These are phyloP conservation scores for Cladosporium sphaerospermum DNA, from an alignment of 2,329 filamentous ascomycete species.

Conservation along the genomic window DNA sequence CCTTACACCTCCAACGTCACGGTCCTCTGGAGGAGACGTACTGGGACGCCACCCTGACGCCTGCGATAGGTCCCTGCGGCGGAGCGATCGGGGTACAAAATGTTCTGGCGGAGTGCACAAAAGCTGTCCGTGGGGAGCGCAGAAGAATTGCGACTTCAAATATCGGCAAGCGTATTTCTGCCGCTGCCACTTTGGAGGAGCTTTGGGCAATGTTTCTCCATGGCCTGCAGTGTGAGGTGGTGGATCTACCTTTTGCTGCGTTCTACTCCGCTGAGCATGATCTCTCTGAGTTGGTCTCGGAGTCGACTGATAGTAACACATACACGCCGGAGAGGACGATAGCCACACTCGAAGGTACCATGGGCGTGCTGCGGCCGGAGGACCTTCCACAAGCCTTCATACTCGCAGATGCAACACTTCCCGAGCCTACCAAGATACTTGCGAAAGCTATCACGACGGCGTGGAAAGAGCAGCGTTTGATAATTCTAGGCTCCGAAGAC, in stretches of 20 bases:
- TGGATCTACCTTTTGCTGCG: slow-evolving; percentile 7
- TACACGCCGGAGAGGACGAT: slow-evolving; percentile 13
- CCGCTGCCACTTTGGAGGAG: background rate
- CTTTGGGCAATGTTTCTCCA: slow-evolving; percentile 9
- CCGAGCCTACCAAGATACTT: slow-evolving; percentile 11
- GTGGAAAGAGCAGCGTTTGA: slow-evolving; percentile 25
- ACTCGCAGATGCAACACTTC: slow-evolving; percentile 11
- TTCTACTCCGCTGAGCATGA: slow-evolving; percentile 18
- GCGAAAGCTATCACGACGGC: slow-evolving; percentile 28
- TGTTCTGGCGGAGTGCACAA: slow-evolving; percentile 12
- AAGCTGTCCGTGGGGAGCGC: slow-evolving; percentile 14
- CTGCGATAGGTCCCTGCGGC: slow-evolving; percentile 16
- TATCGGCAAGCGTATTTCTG: slow-evolving; percentile 17
- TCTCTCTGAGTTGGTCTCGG: slow-evolving; percentile 8
- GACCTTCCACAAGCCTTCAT: slow-evolving; percentile 25
- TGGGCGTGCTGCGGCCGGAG: slow-evolving; percentile 20
- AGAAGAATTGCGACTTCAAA: slow-evolving; percentile 15
- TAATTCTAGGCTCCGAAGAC: slow-evolving; percentile 27
- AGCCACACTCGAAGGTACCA: slow-evolving; percentile 21
- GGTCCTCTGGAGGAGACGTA: slow-evolving; percentile 21
- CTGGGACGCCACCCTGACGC: slow-evolving; percentile 20
- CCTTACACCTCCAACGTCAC: slow-evolving; percentile 13
- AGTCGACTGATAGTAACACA: slow-evolving; percentile 8
- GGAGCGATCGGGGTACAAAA: slow-evolving; percentile 16
- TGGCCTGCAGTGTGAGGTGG: slow-evolving; percentile 13